Evolutionary conservation across 73 alveolate species (phyloP).

Genomic region (Symbiodinium pilosum): DNA sequence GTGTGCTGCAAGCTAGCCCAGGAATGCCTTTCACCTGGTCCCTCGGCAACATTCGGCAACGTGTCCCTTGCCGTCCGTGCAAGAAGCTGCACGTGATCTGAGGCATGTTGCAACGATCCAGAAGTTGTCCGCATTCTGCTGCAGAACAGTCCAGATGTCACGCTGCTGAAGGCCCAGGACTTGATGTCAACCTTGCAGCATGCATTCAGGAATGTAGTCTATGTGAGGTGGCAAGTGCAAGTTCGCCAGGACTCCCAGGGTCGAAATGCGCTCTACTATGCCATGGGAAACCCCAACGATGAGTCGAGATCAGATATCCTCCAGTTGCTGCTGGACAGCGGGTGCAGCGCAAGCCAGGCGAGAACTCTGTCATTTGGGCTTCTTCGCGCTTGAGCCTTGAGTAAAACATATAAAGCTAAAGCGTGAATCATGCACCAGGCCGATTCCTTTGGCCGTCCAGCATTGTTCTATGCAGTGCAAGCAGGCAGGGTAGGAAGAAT

Average conservation of each 20-base stretch:
- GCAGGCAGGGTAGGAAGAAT: constrained; percentile 8
- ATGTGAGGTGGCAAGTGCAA: neutral
- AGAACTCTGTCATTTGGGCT: neutral
- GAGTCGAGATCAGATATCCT: constrained; percentile 34
- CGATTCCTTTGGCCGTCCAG: constrained; percentile 19
- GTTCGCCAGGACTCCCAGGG: constrained; percentile 9
- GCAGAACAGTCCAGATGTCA: neutral
- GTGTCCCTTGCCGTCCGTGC: neutral
- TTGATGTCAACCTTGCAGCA: neutral
- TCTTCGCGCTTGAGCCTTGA: neutral
- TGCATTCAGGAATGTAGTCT: neutral
- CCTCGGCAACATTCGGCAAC: neutral
- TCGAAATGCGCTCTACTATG: constrained; percentile 62
- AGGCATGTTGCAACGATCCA: constrained; percentile 51
- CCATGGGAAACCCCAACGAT: constrained; percentile 16
- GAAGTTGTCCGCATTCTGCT: constrained; percentile 13
- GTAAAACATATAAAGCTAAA: too few relatives aligned
- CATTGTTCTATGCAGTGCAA: constrained; percentile 51
- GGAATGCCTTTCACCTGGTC: constrained; percentile 55
- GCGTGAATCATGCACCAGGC: too few relatives aligned
- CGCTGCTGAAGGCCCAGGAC: neutral
- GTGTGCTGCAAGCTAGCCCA: neutral
- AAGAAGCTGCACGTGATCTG: neutral
- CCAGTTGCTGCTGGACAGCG: neutral
- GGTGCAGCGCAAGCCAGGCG: neutral